phyloP scores from a whole-genome alignment of 306 rosid species.

The Astragalus membranaceus region DNA sequence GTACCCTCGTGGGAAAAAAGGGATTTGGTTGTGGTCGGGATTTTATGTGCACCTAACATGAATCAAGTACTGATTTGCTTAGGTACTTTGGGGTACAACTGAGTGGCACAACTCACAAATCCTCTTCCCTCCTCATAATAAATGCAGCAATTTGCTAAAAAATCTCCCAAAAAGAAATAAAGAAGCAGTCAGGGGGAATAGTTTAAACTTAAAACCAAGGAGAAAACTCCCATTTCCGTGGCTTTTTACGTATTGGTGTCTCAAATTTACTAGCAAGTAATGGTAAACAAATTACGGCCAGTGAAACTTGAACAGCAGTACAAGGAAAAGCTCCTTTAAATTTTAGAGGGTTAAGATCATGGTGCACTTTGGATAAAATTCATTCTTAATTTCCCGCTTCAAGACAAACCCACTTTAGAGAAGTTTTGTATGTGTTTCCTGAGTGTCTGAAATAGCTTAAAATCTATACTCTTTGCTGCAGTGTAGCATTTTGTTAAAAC shows the following conservation, averaged over 20 bases:
- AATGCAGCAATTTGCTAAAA: background rate
- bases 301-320: too few species aligned
- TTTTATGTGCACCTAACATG: background rate
- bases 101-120: background rate
- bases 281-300: too few species aligned
- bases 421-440: constrained; percentile 2
- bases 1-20: background rate
- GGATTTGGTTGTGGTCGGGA: background rate
- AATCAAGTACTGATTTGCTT: background rate
- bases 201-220: background rate
- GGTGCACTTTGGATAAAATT: background rate
- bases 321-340: background rate
- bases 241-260: background rate
- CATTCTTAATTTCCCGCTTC: background rate
- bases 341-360: background rate
- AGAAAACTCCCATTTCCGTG: background rate
- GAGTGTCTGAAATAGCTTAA: constrained; percentile 9
- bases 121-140: background rate
- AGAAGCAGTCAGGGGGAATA: background rate
- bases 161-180: background rate
- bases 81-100: background rate
- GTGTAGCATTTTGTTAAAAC: background rate
- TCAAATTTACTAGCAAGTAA: too few species aligned
- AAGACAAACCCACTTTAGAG: background rate
- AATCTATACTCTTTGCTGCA: constrained; percentile 5